Base-by-base conservation (phyloP, 148 eudicot genomes). In the Pharnaceum exiguum region DNA sequence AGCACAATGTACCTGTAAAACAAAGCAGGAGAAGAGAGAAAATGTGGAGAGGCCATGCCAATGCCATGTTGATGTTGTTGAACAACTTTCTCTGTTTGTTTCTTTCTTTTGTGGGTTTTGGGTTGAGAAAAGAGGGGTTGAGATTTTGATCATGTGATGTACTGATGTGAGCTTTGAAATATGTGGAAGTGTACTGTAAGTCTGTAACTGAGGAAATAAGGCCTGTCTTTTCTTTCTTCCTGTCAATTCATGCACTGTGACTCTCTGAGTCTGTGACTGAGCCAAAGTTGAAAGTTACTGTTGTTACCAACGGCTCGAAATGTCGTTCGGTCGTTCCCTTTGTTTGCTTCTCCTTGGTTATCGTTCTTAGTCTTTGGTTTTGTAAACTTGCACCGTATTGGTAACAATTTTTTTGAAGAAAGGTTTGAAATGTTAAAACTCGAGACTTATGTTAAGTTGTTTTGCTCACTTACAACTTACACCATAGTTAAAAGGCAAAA, bases 1-100 rank as follows among this genome's bases (percentile, higher is more conserved):
- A 24, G 4, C 8, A 19, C n/a, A n/a, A n/a, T n/a, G n/a, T 56
- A 70, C 74, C 69, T 31, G 59, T 32, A 63, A 70, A 23, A 50
- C 44, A 58, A 40, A 51, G 29, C 8, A 69, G 46, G 30, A 63
- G 24, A 30, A 57, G 15, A 35, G 33, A 11, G 48, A 49, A 33
- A 28, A 44, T 18, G 7, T 19, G 42, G 45, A 69, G 30, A 31
- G 27, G 48, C n/a, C 2, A 57, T 8, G 59, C 24, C 59, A 56
- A 28, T 30, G 26, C 54, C 18, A 18, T 44, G 48, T 44, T 13
- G 21, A 52, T 52, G 30, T 1, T 18, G 16, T 10, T 30, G 5
- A 11, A 5, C 33, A 4, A 18, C 25, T 5, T n/a, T 38, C 16
- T 55, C 45, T 1, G 12, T 25, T n/a, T 39, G 16, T 42, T 25